Conservation (phyloP, 208 protist species). For the Balamuthia mandrillaris region DNA sequence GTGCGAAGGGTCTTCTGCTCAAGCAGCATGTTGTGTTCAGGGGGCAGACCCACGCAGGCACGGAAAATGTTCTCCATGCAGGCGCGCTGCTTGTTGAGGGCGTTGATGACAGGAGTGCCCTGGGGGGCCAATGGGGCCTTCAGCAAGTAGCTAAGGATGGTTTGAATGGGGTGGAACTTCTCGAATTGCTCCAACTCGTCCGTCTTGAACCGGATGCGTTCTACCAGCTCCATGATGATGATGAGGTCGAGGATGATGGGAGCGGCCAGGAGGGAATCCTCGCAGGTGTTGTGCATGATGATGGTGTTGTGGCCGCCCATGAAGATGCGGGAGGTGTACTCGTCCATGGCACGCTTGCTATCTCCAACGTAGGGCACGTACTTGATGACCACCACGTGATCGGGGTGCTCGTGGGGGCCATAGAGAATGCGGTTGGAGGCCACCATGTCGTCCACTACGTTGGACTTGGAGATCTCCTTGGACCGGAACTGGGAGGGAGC, state of each 20-base stretch:
- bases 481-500: constrained; percentile 92
- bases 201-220: constrained; percentile 78
- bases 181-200: constrained; percentile 48
- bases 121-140: constrained; percentile 92
- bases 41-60: constrained; percentile 88
- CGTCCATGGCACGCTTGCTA: constrained; percentile 97
- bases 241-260: constrained; percentile 97
- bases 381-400: constrained; percentile 98
- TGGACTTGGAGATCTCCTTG: constrained; percentile 98
- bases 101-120: constrained; percentile 94
- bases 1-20: constrained; percentile 76
- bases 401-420: constrained; percentile 83
- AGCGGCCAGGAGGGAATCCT: constrained; percentile 96
- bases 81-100: constrained; percentile 91
- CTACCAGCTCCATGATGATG: constrained; percentile 92
- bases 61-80: constrained; percentile 92
- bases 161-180: constrained; percentile 88
- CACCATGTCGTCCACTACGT: constrained; percentile 99
- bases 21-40: constrained; percentile 93
- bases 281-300: constrained; percentile 95
- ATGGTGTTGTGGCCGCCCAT: constrained; percentile 91
- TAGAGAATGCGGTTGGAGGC: constrained; percentile 92
- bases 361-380: constrained; percentile 96
- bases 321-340: constrained; percentile 97
- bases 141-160: constrained; percentile 91